phyloP scores from a whole-genome alignment of 306 rosid species.

The Casuarina equisetifolia region DNA sequence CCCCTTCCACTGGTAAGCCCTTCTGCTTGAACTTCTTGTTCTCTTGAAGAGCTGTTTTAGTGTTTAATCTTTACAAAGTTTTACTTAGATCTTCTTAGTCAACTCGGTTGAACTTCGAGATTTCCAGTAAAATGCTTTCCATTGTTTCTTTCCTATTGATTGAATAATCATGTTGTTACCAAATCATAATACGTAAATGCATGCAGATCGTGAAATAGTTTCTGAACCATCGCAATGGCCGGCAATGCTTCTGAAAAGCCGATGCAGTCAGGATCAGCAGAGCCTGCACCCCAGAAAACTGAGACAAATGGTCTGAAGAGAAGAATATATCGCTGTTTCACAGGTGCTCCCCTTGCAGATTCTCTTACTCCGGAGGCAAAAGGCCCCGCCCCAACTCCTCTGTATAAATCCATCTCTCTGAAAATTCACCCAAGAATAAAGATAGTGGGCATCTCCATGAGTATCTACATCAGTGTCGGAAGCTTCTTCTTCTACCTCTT shows the following conservation, averaged over 20 bases:
- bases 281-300: slow-evolving; percentile 27
- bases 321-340: slow-evolving; percentile 46
- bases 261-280: slow-evolving; percentile 29
- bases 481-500: neutral
- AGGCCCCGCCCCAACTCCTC: neutral
- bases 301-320: slow-evolving; percentile 26
- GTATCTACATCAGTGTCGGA: slow-evolving; percentile 1
- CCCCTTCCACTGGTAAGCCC: slow-evolving; percentile 1
- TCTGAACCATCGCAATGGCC: slow-evolving; percentile 48
- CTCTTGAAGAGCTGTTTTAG: neutral
- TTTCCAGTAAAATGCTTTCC: neutral
- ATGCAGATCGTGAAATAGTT: slow-evolving; percentile 2
- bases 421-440: neutral
- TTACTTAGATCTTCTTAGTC: neutral
- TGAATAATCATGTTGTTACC: neutral
- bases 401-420: neutral
- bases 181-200: neutral
- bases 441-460: neutral
- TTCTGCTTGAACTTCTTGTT: neutral
- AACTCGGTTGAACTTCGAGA: neutral
- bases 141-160: neutral
- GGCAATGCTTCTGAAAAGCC: slow-evolving; percentile 38
- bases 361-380: neutral
- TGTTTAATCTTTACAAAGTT: neutral
- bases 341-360: slow-evolving; percentile 56